A percentile compares a stretch with the other conserved stretches of the same genome.
Evolutionary conservation across 2,329 filamentous ascomycete genomes (phyloP).

Genomic region (Endocalyx cinctus): DNA sequence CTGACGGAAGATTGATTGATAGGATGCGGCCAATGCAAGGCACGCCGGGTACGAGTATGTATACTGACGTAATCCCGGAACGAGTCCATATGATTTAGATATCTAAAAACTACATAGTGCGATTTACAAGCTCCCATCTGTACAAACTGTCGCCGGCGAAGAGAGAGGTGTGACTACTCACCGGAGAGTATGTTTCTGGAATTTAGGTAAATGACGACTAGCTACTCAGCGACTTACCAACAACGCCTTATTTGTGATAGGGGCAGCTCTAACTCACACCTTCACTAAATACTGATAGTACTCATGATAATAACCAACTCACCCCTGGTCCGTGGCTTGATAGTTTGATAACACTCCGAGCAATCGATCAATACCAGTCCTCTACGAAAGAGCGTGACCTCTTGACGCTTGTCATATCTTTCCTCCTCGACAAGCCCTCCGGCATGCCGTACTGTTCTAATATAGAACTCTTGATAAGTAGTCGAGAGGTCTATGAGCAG

Average conservation of each 20-base stretch:
- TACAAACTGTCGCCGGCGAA: conserved; percentile 16
- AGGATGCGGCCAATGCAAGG: conserved; percentile 13
- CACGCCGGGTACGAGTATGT: conserved; percentile 11
- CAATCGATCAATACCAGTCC: conserved; percentile 1
- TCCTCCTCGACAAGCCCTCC: conserved; percentile 1
- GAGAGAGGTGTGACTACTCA: conserved; percentile 16
- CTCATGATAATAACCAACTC: no score
- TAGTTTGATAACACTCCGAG: no score
- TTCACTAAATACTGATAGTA: no score
- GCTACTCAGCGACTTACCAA: background rate
- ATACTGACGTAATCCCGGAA: no score
- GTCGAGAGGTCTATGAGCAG: conserved; percentile 1
- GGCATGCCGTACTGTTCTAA: background rate
- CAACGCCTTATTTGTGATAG: no score
- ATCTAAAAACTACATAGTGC: no score
- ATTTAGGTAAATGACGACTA: background rate
- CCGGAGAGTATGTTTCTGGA: background rate
- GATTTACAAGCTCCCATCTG: conserved; percentile 17
- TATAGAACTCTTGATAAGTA: background rate
- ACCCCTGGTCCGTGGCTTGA: no score
- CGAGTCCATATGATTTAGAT: no score
- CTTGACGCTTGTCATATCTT: conserved; percentile 1
- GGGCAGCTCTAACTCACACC: no score
- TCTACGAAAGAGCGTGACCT: conserved; percentile 4
- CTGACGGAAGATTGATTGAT: no score